Percentiles rank a stretch among this genome's conserved stretches.
Conservation (phyloP, 331 rosid species). For the Malus hybrid region DNA sequence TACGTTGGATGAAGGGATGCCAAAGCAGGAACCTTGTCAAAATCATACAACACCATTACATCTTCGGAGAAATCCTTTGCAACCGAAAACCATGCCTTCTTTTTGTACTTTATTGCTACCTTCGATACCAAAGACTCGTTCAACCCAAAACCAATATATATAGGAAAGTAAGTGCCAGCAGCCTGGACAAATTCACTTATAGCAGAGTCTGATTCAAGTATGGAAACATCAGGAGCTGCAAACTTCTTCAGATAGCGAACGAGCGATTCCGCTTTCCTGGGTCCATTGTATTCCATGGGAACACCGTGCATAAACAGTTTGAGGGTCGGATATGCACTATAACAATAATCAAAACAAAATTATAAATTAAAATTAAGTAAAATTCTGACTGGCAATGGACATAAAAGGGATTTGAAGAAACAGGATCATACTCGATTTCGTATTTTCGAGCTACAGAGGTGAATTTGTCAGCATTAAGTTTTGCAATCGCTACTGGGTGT, state of each 20-base stretch:
- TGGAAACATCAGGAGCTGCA: slow-evolving; percentile 73
- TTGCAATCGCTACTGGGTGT: slow-evolving; percentile 67
- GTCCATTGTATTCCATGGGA: slow-evolving; percentile 73
- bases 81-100: slow-evolving; percentile 91
- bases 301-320: slow-evolving; percentile 74
- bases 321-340: slow-evolving; percentile 79
- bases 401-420: neutral
- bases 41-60: slow-evolving; percentile 60
- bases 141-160: slow-evolving; percentile 82
- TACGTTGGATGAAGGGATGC: slow-evolving; percentile 63
- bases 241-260: slow-evolving; percentile 82
- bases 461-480: slow-evolving; percentile 82
- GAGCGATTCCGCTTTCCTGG: slow-evolving; percentile 80
- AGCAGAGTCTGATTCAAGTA: slow-evolving; percentile 82
- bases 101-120: slow-evolving; percentile 61
- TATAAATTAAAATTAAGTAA: neutral
- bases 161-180: slow-evolving; percentile 69
- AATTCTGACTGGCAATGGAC: slow-evolving; percentile 1
- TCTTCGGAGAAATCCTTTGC: slow-evolving; percentile 90
- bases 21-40: slow-evolving; percentile 88
- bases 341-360: slow-evolving; percentile 5
- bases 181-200: slow-evolving; percentile 53
- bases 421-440: slow-evolving; percentile 49
- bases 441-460: slow-evolving; percentile 56
- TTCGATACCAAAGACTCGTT: slow-evolving; percentile 45